These are phyloP conservation scores for Nephelium lappaceum DNA, from an alignment of 345 rosid species.

Conservation along the genomic window DNA sequence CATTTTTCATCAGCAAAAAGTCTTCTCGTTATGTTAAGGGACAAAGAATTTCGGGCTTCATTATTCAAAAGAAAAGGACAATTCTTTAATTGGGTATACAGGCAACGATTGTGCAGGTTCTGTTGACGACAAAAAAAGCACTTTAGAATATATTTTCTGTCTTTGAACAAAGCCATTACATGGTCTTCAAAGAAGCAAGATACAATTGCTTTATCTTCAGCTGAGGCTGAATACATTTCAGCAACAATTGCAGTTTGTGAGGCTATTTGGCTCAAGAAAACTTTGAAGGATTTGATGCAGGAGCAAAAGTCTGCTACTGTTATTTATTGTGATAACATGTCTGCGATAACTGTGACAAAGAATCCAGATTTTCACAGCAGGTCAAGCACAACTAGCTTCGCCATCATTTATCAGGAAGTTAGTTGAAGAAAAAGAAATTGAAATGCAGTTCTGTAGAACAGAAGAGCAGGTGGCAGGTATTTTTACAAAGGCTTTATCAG, in stretches of 20 bases:
- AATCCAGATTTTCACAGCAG: slow-evolving; percentile 6
- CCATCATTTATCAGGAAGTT: not conserved
- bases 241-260: not conserved
- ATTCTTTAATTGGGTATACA: not conserved
- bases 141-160: slow-evolving; percentile 9
- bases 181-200: slow-evolving; percentile 19
- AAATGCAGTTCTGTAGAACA: not conserved
- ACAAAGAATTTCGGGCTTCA: not conserved
- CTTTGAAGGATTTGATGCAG: not conserved
- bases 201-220: not conserved
- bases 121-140: not conserved
- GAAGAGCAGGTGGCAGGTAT: not conserved
- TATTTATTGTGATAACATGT: slow-evolving; percentile 1
- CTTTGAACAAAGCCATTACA: not conserved
- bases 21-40: not conserved
- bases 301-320: not conserved
- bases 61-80: not conserved
- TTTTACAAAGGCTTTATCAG: not conserved
- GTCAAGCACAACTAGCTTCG: slow-evolving; percentile 10
- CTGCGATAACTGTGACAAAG: not conserved
- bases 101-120: slow-evolving; percentile 5
- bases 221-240: not conserved
- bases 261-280: slow-evolving; percentile 20
- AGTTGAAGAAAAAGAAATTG: not conserved
- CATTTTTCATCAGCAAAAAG: slow-evolving; percentile 5